Conservation (phyloP, 148 eudicot genomes). For the Vaccinium macrocarpon region DNA sequence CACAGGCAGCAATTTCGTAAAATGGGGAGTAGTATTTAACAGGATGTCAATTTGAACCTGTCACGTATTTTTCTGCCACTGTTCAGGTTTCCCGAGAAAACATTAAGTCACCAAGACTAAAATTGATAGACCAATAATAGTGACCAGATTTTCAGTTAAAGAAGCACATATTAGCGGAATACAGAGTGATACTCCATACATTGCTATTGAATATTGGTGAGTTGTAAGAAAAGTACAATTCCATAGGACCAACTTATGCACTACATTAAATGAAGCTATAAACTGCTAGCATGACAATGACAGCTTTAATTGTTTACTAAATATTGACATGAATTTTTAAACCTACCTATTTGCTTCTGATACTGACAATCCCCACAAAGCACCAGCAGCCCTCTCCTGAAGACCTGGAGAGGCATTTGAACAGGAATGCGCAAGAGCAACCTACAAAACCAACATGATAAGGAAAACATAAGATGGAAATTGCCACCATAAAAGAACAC, state of each 20-base stretch:
- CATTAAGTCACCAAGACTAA: background rate
- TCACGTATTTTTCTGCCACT: background rate
- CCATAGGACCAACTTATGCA: constrained; percentile 13
- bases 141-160: background rate
- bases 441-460: constrained; percentile 44
- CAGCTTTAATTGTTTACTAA: background rate
- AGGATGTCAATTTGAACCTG: background rate
- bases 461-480: constrained; percentile 5
- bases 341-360: constrained; percentile 90
- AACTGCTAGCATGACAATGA: background rate
- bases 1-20: background rate
- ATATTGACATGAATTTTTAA: background rate
- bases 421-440: constrained; percentile 87
- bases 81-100: background rate
- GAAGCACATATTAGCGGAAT: constrained; percentile 1
- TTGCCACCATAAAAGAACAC: background rate
- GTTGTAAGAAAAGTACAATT: background rate
- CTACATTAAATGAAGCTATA: constrained; percentile 6
- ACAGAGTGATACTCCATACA: background rate
- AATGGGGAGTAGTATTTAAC: background rate
- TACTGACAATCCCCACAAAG: constrained; percentile 95
- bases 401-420: constrained; percentile 89
- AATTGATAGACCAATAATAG: constrained; percentile 2
- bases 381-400: constrained; percentile 99
- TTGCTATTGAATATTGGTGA: background rate